A percentile compares a stretch with the other conserved stretches of the same genome.
Evolutionary conservation across 148 eudicot genomes (phyloP).

Genomic region (Heliosperma pusillum): DNA sequence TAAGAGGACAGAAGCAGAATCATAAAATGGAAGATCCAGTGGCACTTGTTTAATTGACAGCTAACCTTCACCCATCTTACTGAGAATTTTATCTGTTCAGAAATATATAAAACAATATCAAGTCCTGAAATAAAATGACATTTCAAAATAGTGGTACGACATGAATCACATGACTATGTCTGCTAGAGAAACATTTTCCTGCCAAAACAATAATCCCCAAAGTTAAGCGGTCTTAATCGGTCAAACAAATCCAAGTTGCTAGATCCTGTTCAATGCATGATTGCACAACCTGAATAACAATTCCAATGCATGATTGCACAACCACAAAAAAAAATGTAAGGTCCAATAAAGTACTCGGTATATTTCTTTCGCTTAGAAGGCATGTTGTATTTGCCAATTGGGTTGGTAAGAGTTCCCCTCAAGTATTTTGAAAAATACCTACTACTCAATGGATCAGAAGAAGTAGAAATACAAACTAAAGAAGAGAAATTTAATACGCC

Average conservation of each 20-base stretch:
- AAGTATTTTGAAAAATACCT: too few relatives aligned
- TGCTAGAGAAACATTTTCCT: background rate
- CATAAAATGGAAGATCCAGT: conserved; percentile 54
- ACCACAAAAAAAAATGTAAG: background rate
- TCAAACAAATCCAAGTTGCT: background rate
- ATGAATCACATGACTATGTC: conserved; percentile 3
- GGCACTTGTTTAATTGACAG: conserved; percentile 50
- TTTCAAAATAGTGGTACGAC: background rate
- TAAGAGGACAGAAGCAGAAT: conserved; percentile 53
- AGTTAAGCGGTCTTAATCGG: background rate
- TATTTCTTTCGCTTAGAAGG: too few relatives aligned
- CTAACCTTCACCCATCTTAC: conserved; percentile 98
- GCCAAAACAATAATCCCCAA: background rate
- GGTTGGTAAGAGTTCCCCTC: too few relatives aligned
- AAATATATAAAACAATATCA: conserved; percentile 19
- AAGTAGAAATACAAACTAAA: background rate
- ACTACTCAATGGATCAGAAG: background rate
- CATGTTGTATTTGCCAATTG: too few relatives aligned
- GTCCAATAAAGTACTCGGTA: too few relatives aligned
- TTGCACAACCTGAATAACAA: too few relatives aligned
- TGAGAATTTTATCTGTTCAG: conserved; percentile 65
- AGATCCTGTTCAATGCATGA: background rate
- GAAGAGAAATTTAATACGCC: background rate
- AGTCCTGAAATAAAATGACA: background rate
- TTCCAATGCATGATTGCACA: background rate